A percentile compares a stretch with the other conserved stretches of the same genome.
phyloP scores from a whole-genome alignment of 257 asterid genomes.

The Solanum corneliomulleri region DNA sequence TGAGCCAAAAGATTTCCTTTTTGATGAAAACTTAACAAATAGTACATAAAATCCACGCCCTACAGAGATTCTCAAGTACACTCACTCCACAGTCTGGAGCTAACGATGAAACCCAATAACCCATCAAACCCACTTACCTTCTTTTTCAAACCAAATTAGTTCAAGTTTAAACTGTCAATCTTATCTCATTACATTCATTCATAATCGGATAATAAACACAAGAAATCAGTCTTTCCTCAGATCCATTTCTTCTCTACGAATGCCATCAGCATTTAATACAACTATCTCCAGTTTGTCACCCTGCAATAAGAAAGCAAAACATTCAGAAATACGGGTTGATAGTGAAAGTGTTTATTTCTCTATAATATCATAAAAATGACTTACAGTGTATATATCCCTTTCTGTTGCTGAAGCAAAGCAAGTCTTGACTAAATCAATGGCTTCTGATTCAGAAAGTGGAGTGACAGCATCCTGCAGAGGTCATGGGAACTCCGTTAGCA shows the following conservation, averaged over 20 bases:
- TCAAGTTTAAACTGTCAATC: not conserved
- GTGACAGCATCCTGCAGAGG: slow-evolving; percentile 36
- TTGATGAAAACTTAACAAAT: not conserved
- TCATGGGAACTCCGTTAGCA: not conserved
- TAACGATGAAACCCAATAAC: not conserved
- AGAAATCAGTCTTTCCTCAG: slow-evolving; percentile 27
- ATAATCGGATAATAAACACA: not conserved
- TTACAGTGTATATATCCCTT: slow-evolving; percentile 38
- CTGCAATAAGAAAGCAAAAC: slow-evolving; percentile 2
- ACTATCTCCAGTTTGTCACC: slow-evolving; percentile 36
- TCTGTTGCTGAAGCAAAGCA: slow-evolving; percentile 43
- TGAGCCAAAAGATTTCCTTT: not conserved
- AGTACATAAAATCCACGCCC: not conserved
- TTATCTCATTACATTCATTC: not conserved
- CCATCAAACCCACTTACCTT: not conserved
- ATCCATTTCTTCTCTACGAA: slow-evolving; percentile 27
- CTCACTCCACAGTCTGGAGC: not conserved
- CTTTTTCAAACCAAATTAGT: not conserved
- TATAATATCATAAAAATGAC: not conserved
- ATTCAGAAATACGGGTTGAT: not conserved
- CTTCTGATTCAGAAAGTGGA: slow-evolving; percentile 39
- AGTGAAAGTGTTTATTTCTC: not conserved
- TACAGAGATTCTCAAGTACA: not conserved
- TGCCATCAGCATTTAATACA: slow-evolving; percentile 18
- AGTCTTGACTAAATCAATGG: slow-evolving; percentile 32